phyloP scores from a whole-genome alignment of 305 asterid species.

The Withania somnifera region DNA sequence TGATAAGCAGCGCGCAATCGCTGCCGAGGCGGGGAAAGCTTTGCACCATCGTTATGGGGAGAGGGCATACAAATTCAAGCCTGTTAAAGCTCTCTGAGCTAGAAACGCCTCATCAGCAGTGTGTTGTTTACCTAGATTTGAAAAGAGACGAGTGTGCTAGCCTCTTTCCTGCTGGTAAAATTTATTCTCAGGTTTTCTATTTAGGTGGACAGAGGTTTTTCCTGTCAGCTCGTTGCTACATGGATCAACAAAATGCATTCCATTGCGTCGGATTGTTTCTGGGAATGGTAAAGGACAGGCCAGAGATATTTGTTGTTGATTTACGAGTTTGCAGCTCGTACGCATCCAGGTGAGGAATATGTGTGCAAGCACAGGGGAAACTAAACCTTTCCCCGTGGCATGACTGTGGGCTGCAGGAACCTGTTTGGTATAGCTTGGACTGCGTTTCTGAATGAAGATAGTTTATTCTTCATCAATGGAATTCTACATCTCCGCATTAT shows the following conservation, averaged over 20 bases:
- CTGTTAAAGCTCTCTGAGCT: conserved; percentile 68
- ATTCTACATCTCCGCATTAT: conserved; percentile 67
- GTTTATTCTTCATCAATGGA: conserved; percentile 57
- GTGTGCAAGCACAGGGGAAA: conserved; percentile 53
- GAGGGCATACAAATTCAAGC: conserved; percentile 68
- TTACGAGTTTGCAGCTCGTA: conserved; percentile 61
- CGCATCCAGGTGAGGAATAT: conserved; percentile 44
- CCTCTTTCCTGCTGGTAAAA: conserved; percentile 56
- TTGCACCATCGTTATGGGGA: conserved; percentile 36
- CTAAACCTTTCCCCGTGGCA: conserved; percentile 61
- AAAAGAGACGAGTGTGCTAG: conserved; percentile 53
- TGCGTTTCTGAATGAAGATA: conserved; percentile 47
- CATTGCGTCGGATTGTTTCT: conserved; percentile 73
- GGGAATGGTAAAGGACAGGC: conserved; percentile 75
- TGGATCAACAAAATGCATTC: conserved; percentile 52
- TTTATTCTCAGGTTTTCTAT: conserved; percentile 73
- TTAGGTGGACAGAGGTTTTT: conserved; percentile 77
- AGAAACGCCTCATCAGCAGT: conserved; percentile 48
- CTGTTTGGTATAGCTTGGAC: conserved; percentile 56
- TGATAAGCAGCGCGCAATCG: conserved; percentile 45
- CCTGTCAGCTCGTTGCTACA: conserved; percentile 68
- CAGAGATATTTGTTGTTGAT: conserved; percentile 47
- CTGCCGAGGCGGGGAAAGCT: conserved; percentile 31
- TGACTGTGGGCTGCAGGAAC: conserved; percentile 60
- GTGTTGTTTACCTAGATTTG: conserved; percentile 67